Base-by-base conservation (phyloP, 306 rosid genomes). In the Cicer cuneatum region DNA sequence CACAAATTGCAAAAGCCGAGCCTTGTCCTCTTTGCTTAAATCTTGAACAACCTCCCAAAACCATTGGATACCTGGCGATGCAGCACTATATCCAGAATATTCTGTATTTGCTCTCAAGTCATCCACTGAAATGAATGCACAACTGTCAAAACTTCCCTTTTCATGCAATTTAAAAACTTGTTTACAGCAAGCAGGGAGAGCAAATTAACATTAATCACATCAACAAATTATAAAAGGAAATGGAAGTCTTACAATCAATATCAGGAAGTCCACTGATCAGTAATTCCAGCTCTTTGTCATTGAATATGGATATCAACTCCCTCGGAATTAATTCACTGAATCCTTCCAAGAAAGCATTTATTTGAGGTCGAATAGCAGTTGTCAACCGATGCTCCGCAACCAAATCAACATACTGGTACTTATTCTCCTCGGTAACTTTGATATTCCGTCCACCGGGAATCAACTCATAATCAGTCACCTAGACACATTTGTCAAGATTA, bases 351-450 rank as follows among this genome's bases (percentile, higher is more conserved):
- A 95, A 92, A 38, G 97, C 93, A 83, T 64, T 92, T 79, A 95
- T 95, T 83, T 95, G 99, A 74, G 99, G 99, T 56, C 98, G 93
- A 78, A 95, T 95, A n/a, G 99, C 99, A 16, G 99, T 95, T 66
- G 99, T 95, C 80, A 95, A 77, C 73, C 93, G 90, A 81, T 95
- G 98, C 81, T 92, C 99, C 10, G 87, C 96, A 64, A 95, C 92
- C 74, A 95, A 73, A 82, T 95, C 98, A 80, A 95, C 97, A 72
- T 95, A 95, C 60, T 87, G 86, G 86, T 95, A 91, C 85, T 95
- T 95, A 60, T 95, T 95, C 84, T 95, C 99, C 81, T 95, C 98
- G 0, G 99, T 95, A 37, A 95, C 99, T 85, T 95, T 95, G 33
- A 74, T 90, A 86, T 95, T 95, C 69, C 96, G 92, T 10, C 99